These are phyloP conservation scores for Saururus chinensis DNA, from an alignment of 164 flowering plant species.

Conservation along the genomic window DNA sequence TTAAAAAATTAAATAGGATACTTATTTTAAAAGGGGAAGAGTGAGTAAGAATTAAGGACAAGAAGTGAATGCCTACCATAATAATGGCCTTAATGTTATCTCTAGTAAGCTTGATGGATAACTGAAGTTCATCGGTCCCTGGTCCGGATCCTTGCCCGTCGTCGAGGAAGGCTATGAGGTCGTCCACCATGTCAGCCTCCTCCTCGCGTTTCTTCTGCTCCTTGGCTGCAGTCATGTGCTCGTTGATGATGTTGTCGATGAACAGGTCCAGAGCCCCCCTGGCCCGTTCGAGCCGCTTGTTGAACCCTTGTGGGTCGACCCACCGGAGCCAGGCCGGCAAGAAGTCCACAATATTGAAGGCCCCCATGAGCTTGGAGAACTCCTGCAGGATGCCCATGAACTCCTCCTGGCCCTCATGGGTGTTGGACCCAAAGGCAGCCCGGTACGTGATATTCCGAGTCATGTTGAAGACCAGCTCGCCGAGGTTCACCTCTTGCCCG, in stretches of 20 bases:
- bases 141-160: conserved; percentile 20
- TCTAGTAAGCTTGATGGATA: conserved; percentile 35
- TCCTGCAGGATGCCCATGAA: conserved; percentile 62
- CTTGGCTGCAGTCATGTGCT: conserved; percentile 33
- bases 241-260: conserved; percentile 60
- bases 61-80: conserved; percentile 72
- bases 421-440: conserved; percentile 64
- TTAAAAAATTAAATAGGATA: too few species aligned
- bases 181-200: conserved; percentile 67
- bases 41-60: too few species aligned
- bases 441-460: conserved; percentile 46
- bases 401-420: conserved; percentile 46
- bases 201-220: conserved; percentile 4
- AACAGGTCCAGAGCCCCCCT: conserved; percentile 43
- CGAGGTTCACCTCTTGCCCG: conserved; percentile 40
- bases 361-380: conserved; percentile 71
- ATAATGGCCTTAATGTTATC: conserved; percentile 81
- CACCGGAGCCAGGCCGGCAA: conserved; percentile 49
- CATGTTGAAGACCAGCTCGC: conserved; percentile 51
- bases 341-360: conserved; percentile 66
- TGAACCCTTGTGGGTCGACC: conserved; percentile 55
- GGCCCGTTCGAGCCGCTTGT: conserved; percentile 33
- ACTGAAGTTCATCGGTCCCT: conserved; percentile 35
- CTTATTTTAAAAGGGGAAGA: too few species aligned
- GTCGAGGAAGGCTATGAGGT: conserved; percentile 45